Evolutionary conservation across 179 eudicot species (phyloP), one percentile per base, ranked within the genome.

Genomic region (Sideroxylon spinosum): DNA sequence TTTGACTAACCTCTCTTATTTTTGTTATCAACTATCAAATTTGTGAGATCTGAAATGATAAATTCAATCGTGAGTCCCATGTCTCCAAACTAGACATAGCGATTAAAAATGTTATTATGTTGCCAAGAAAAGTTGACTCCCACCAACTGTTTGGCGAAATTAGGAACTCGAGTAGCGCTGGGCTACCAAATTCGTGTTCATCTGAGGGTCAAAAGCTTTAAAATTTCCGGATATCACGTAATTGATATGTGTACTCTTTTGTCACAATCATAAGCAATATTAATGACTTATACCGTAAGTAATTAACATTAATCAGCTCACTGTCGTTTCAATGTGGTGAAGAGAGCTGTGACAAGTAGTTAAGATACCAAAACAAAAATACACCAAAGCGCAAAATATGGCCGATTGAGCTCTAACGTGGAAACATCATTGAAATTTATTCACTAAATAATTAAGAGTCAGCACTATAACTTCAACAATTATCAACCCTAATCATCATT

Each of bases 121-220:
- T 11, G 28, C 65, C 50, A n/a, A n/a, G n/a, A 28, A 13, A 37
- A 28, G 72, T 52, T 73, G 71, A 52, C 48, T 12, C 50, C 62
- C 78, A 66, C 79, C n/a, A n/a, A n/a, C n/a, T n/a, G n/a, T 26
- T 76, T 22, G 67, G 79, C 53, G 52, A 50, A 50, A 52, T 37
- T 50, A 49, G 68, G 52, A 52, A 1, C 16, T 46, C 16, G 70
- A 70, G n/a, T 49, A 49, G 20, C 19, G 14, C 44, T 29, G 26
- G 66, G 52, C 53, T 37, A 32, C 63, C 37, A 29, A 29, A 29
- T 29, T 29, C 3, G 37, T 29, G 37, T 3, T 29, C 37, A 29
- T 29, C 37, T 29, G 37, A 29, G 3, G 3, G 3, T 1, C 1
- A 29, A 29, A 29, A 29, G 37, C 37, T 29, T 29, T 29, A 29